Evolutionary conservation across 441 rosid genomes (phyloP), one percentile per base, ranked within the genome.

Genomic region (Biscutella laevigata): DNA sequence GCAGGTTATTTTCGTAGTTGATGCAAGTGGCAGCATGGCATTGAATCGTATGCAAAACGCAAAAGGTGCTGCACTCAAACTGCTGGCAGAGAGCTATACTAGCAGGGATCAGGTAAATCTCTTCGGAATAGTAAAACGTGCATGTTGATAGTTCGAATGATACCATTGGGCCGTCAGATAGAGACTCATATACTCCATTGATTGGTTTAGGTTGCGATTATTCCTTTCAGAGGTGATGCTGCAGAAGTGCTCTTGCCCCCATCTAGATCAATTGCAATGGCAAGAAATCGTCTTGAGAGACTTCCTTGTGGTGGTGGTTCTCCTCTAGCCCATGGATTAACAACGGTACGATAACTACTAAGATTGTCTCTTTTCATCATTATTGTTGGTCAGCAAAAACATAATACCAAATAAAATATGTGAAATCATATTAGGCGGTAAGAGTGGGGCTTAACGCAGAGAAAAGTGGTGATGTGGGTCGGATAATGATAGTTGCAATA

Each of bases 1-100:
- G 34, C 77, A 92, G 95, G 95, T 92, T 57, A 88, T 88, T 61
- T 92, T 92, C 64, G 75, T 88, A 68, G 99, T 92, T 57, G 97
- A 92, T 77, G 99, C 99, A 58, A 92, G 99, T 82, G 99, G 97
- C 48, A 92, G 99, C 76, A 92, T 92, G 99, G 99, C 97, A 24
- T 69, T 92, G 57, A 92, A 92, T 59, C 81, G 95, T 69, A 92
- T 92, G 97, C 97, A 88, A 76, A 92, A 88, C 55, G 99, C 99
- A 34, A 92, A 92, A 78, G 99, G 99, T 49, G 97, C 97, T 46
- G 97, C 97, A 34, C 90, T 92, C 46, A 92, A 92, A 71, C 66
- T 92, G 48, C 76, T 92, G 27, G 99, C 97, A 36, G 99, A 88
- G 81, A 92, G 99, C 73, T 88, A 92, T 75, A 88, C 97, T 57